Evolutionary conservation across 257 asterid genomes (phyloP).

Genomic region (Cordia subcordata): DNA sequence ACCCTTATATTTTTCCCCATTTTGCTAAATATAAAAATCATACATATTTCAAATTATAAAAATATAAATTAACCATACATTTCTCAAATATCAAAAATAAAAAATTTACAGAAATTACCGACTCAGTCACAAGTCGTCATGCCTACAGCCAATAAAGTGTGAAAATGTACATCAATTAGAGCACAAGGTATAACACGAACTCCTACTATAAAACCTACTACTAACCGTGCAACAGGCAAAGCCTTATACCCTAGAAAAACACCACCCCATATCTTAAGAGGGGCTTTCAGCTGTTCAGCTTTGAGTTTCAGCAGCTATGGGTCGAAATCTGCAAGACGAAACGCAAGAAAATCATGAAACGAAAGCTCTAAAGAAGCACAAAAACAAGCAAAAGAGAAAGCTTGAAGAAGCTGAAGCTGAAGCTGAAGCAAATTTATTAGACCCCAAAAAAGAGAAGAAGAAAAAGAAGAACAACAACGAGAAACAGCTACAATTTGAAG

Average conservation of each 20-base stretch:
- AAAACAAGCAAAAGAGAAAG: conserved; percentile 62
- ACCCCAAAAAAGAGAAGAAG: conserved; percentile 37
- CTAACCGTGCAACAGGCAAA: conserved; percentile 6
- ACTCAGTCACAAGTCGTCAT: no score
- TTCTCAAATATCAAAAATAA: no score
- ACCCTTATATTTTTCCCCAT: no score
- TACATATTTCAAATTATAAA: no score
- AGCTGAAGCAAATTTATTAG: conserved; percentile 18
- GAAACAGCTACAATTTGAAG: neutral
- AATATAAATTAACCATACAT: no score
- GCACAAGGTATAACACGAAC: neutral
- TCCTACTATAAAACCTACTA: neutral
- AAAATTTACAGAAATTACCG: no score
- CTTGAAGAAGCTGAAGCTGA: conserved; percentile 42
- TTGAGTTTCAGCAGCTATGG: conserved; percentile 10
- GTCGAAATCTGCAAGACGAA: conserved; percentile 19
- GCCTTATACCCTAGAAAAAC: conserved; percentile 22
- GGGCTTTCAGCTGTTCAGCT: conserved; percentile 34
- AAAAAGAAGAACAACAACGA: conserved; percentile 28
- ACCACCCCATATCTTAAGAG: neutral
- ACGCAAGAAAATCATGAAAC: conserved; percentile 25
- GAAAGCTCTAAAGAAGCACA: conserved; percentile 47
- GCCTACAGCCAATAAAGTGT: no score
- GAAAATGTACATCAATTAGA: no score
- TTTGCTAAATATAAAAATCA: no score